phyloP scores from a whole-genome alignment of 139 green algal species.

The Chlorella sp. region DNA sequence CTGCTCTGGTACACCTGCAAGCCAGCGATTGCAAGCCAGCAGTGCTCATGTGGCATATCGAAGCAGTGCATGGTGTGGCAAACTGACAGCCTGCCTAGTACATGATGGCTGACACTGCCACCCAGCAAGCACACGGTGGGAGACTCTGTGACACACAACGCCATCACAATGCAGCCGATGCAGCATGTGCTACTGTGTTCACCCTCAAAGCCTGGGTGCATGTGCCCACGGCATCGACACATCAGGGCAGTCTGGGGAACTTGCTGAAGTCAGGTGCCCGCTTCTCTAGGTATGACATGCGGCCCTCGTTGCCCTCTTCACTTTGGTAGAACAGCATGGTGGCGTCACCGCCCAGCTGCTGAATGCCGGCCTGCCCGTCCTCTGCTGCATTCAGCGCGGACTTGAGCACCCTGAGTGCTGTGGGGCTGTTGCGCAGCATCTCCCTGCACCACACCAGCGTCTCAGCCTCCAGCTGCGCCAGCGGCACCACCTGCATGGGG shows the following conservation, averaged over 20 bases:
- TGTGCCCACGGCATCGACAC: too few species aligned
- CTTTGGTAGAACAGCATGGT: conserved; percentile 96
- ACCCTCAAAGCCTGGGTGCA: too few species aligned
- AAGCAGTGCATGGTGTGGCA: too few species aligned
- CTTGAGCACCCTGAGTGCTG: conserved; percentile 89
- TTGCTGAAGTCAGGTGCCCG: conserved; percentile 83
- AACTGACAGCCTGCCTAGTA: too few species aligned
- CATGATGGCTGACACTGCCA: too few species aligned
- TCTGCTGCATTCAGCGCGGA: conserved; percentile 90
- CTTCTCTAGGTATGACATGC: conserved; percentile 80
- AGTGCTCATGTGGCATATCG: too few species aligned
- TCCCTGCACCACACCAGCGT: conserved; percentile 92
- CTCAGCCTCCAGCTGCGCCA: conserved; percentile 81
- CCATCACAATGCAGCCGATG: too few species aligned
- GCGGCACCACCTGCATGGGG: conserved; percentile 84
- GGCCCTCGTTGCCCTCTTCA: conserved; percentile 90
- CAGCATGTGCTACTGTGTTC: too few species aligned
- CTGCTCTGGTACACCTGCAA: too few species aligned
- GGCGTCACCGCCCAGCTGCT: conserved; percentile 86
- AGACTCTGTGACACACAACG: too few species aligned
- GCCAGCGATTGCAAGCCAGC: too few species aligned
- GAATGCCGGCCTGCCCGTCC: conserved; percentile 91
- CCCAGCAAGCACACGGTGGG: too few species aligned
- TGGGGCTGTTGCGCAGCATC: conserved; percentile 93
- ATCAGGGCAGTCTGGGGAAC: conserved; percentile 85